A percentile compares a stretch with the other conserved stretches of the same genome.
Evolutionary conservation across 345 rosid genomes (phyloP).

Genomic region (Hibiscus tridactylites): DNA sequence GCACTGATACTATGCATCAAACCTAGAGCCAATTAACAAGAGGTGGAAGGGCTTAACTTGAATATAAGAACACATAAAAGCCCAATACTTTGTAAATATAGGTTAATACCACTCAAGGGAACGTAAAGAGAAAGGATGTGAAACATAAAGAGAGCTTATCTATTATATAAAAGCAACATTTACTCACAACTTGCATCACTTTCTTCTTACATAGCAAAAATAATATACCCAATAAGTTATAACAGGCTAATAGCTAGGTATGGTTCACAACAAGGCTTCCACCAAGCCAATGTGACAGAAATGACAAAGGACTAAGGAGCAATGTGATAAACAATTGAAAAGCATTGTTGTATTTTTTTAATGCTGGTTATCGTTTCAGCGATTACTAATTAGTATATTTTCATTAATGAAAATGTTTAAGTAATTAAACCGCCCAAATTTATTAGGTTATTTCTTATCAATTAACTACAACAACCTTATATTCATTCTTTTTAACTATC

Average conservation of each 20-base stretch:
- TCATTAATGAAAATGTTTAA: background rate
- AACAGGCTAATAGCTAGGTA: background rate
- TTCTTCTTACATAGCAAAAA: background rate
- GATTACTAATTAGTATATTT: background rate
- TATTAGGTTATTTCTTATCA: background rate
- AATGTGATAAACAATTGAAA: background rate
- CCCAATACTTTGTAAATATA: no score
- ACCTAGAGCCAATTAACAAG: background rate
- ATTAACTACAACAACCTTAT: background rate
- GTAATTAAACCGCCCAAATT: background rate
- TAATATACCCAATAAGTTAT: background rate
- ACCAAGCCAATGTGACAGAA: background rate
- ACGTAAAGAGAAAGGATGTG: background rate
- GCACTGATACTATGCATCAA: background rate
- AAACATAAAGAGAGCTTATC: background rate
- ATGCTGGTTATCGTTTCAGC: background rate
- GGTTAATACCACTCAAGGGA: background rate
- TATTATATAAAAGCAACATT: background rate
- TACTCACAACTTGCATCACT: background rate
- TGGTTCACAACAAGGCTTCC: background rate
- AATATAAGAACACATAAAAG: no score
- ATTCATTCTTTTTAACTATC: background rate
- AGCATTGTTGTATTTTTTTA: background rate
- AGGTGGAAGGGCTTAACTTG: background rate
- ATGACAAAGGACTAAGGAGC: background rate